phyloP scores from a whole-genome alignment of 352 stramenopile species.

The Peronospora destructor region DNA sequence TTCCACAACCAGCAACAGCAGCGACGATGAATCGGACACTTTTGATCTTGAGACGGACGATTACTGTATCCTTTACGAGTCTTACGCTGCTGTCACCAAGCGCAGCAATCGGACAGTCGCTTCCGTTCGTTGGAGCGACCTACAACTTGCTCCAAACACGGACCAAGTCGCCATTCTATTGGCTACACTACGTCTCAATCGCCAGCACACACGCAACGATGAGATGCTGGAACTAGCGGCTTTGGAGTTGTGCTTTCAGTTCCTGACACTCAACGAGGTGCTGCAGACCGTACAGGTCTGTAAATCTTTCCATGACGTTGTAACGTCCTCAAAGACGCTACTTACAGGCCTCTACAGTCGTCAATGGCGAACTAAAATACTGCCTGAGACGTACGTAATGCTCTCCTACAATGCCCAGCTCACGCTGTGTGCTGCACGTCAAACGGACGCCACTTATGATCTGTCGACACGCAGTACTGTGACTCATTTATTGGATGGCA shows the following conservation, averaged over 20 bases:
- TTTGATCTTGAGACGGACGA: slow-evolving; percentile 29
- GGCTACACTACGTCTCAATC: slow-evolving; percentile 14
- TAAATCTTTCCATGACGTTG: slow-evolving; percentile 49
- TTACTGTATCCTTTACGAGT: slow-evolving; percentile 59
- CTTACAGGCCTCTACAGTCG: slow-evolving; percentile 53
- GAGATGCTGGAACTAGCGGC: slow-evolving; percentile 36
- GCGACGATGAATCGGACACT: slow-evolving; percentile 32
- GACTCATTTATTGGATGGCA: slow-evolving; percentile 32
- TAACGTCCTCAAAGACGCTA: slow-evolving; percentile 37
- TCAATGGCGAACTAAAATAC: slow-evolving; percentile 37
- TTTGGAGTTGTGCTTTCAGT: slow-evolving; percentile 71
- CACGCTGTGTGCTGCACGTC: slow-evolving; percentile 35
- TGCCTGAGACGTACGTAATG: slow-evolving; percentile 33
- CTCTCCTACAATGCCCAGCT: slow-evolving; percentile 44
- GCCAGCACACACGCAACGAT: slow-evolving; percentile 13
- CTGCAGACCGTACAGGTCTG: slow-evolving; percentile 40
- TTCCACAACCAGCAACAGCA: slow-evolving; percentile 34
- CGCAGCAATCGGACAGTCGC: slow-evolving; percentile 29
- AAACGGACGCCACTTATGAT: slow-evolving; percentile 24
- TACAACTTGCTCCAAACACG: slow-evolving; percentile 34
- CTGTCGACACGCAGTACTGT: slow-evolving; percentile 60
- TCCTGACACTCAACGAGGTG: slow-evolving; percentile 51
- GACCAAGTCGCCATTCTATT: slow-evolving; percentile 13
- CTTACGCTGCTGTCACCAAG: slow-evolving; percentile 60
- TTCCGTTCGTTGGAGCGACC: slow-evolving; percentile 63